These are phyloP conservation scores for Helotiales sp. DNA, from an alignment of 2,329 filamentous ascomycete species.

Conservation along the genomic window DNA sequence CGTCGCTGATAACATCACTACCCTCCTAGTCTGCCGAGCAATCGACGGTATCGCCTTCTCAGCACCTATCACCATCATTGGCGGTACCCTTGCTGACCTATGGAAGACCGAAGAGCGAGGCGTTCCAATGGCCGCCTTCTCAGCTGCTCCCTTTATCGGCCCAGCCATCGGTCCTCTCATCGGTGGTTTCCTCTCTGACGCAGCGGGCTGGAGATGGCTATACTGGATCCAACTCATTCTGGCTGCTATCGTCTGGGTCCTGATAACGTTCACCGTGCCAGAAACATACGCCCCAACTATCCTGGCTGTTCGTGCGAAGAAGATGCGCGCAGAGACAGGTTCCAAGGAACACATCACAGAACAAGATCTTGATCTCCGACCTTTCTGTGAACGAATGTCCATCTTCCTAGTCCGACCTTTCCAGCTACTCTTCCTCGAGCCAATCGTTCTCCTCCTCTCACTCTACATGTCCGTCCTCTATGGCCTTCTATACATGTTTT, in stretches of 20 bases:
- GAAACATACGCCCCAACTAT: constrained; percentile 88
- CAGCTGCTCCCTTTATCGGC: constrained; percentile 80
- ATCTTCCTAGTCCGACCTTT: constrained; percentile 83
- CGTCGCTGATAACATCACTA: constrained; percentile 75
- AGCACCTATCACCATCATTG: constrained; percentile 84
- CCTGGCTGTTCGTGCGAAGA: constrained; percentile 70
- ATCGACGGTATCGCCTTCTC: constrained; percentile 86
- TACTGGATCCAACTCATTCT: constrained; percentile 89
- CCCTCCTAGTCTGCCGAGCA: constrained; percentile 74
- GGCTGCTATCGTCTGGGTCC: constrained; percentile 68
- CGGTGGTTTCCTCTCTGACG: constrained; percentile 76
- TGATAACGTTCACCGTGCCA: constrained; percentile 87
- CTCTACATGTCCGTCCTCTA: constrained; percentile 79
- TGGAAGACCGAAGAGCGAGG: constrained; percentile 84
- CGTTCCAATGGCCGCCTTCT: constrained; percentile 86
- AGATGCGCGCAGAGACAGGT: constrained; percentile 72
- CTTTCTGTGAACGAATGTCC: constrained; percentile 68
- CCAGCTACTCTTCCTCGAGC: constrained; percentile 82
- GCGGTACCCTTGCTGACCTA: constrained; percentile 81
- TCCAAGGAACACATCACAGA: constrained; percentile 75
- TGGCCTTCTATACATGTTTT: constrained; percentile 57
- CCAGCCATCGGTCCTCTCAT: constrained; percentile 78
- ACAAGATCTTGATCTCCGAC: constrained; percentile 75
- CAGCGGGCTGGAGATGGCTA: constrained; percentile 78
- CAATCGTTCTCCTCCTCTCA: constrained; percentile 83